Base-by-base conservation (phyloP, 225 moss, liverwort and hornwort genomes). In the Straminergon stramineum region DNA sequence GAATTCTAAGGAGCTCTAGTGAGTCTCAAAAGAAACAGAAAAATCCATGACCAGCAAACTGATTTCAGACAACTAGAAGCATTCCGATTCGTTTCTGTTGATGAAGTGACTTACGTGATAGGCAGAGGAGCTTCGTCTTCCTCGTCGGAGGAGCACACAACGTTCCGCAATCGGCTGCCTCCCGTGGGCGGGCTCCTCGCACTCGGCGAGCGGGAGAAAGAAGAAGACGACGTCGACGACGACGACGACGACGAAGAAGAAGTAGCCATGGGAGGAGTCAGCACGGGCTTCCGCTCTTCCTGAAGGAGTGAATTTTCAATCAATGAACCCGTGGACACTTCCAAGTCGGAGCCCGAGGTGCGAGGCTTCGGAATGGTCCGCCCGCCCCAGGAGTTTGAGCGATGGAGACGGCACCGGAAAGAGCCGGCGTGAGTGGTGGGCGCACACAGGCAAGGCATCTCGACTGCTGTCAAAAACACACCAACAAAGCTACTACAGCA, bases 391-490 rank as follows among this genome's bases (percentile, higher is more conserved):
- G 92, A 91, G 81, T 92, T 87, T 8, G 92, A 41, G 4, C 97
- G 96, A 79, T 97, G 97, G 15, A 96, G 87, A 16, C 97, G 95
- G 87, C 97, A 97, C 35, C 97, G 93, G 82, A 97, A 97, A 9
- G 96, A 96, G 64, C 97, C 97, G 23, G 96, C 97, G 51, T 97
- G 97, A 61, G 93, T 96, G 10, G 97, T 96, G 3, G 97, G 97
- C 1, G 97, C 96, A 68, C 97, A 97, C 34, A 97, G 89, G 81
- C 97, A 97, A 86, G 96, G 69, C 97, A 96, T 97, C 92, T 92
- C 92, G 56, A n/a, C 70, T 51, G 39, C 14, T 58, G 39, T 39
- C 22, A 9, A 32, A 51, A 51, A 69, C 64, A 88, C 75, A 73
- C 52, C 52, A 69, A 71, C 69, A 45, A 83, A 83, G 63, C 76